Base-by-base conservation (phyloP, 805 yeast genomes). In the Blastobotrys parvus region DNA sequence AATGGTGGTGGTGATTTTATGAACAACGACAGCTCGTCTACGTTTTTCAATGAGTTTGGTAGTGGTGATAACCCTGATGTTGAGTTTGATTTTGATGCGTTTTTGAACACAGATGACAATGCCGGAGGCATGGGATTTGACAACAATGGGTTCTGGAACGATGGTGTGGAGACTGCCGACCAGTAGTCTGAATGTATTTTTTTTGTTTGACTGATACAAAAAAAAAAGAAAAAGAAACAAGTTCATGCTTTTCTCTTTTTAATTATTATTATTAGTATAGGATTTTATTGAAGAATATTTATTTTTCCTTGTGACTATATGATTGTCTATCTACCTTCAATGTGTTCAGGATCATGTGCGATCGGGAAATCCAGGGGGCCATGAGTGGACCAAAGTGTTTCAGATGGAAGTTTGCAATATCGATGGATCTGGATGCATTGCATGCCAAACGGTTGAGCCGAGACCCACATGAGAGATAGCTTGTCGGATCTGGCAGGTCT, bases 71-170 rank as follows among this genome's bases (percentile, higher is more conserved):
- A 48, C 30, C 55, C 47, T 8, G 59, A 55, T 23, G 48, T 54
- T 37, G 65, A 64, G 41, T 70, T 71, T 56, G 74, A 69, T 49
- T 62, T 70, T 49, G 71, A 70, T 47, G 62, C 68, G 3, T 64
- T 71, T 42, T 52, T 72, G 43, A 68, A 64, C 38, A 68, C 71
- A 7, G 71, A 65, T 44, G 62, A 56, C 39, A n/a, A n/a, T n/a
- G 65, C 36, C 49, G 46, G 35, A 41, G 53, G 44, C 3, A 40
- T 39, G 17, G 39, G 43, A 11, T 48, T 48, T 37, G 51, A 48
- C 35, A 35, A 45, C 8, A 45, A 35, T 4, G 46, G 46, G 35
- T 39, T 44, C 35, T 48, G 51, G 51, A 43, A 43, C 22, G 51
- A 48, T 18, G 38, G 50, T 18, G 51, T 46, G 3, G 51, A 46